Evolutionary conservation across 2,329 filamentous ascomycete species (phyloP).

Genomic region (Xylaria arbuscula): DNA sequence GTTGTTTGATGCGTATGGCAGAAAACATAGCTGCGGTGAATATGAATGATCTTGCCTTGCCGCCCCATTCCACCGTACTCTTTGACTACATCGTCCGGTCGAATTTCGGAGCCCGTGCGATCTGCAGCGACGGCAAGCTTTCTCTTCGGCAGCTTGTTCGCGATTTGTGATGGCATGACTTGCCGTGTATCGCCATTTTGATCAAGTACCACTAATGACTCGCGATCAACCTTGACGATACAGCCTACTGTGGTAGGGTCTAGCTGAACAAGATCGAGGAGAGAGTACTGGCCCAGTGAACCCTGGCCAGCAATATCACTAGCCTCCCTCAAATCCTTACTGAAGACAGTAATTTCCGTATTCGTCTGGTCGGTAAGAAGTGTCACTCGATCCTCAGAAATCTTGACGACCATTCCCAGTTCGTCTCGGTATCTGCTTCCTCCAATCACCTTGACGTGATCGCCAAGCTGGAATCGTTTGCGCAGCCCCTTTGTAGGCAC

Average conservation of each 20-base stretch:
- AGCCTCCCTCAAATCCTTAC: constrained; percentile 93
- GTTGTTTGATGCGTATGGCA: constrained; percentile 84
- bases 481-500: constrained; percentile 91
- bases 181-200: constrained; percentile 87
- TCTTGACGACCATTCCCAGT: constrained; percentile 95
- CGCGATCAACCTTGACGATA: constrained; percentile 93
- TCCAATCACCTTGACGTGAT: constrained; percentile 98
- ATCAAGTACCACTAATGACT: constrained; percentile 89
- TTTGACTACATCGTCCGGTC: constrained; percentile 90
- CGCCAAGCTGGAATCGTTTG: constrained; percentile 91
- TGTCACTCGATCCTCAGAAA: constrained; percentile 91
- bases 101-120: constrained; percentile 91
- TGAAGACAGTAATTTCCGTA: constrained; percentile 96
- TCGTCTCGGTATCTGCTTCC: constrained; percentile 95
- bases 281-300: constrained; percentile 85
- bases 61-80: constrained; percentile 88
- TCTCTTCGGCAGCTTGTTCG: constrained; percentile 85
- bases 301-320: constrained; percentile 90
- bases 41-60: constrained; percentile 90
- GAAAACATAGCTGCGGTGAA: constrained; percentile 93
- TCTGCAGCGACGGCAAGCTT: constrained; percentile 91
- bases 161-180: constrained; percentile 89
- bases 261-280: constrained; percentile 94
- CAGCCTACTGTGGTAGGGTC: constrained; percentile 93
- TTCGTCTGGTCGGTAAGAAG: constrained; percentile 92